phyloP scores from a whole-genome alignment of 2,329 filamentous ascomycete species.

The Fonsecaea monophora region DNA sequence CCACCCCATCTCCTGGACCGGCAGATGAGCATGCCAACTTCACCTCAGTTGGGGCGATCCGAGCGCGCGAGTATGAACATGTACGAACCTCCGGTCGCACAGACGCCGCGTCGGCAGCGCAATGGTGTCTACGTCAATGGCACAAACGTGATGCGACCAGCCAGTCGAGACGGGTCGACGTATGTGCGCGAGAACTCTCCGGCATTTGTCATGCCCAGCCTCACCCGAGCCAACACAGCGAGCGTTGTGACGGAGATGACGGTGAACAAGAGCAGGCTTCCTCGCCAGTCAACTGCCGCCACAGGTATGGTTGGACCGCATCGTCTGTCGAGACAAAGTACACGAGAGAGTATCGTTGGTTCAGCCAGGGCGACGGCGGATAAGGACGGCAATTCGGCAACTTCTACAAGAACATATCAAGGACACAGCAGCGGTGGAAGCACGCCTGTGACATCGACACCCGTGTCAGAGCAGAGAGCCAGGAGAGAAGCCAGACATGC shows the following conservation, averaged over 20 bases:
- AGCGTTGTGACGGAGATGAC: conserved; percentile 37
- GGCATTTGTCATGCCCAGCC: conserved; percentile 36
- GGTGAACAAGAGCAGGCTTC: conserved; percentile 38
- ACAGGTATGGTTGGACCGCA: conserved; percentile 29
- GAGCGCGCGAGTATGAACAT: conserved; percentile 39
- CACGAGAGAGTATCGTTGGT: conserved; percentile 38
- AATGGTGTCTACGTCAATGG: conserved; percentile 40
- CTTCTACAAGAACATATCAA: conserved; percentile 14
- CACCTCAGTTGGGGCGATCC: conserved; percentile 38
- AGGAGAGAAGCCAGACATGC: conserved; percentile 30
- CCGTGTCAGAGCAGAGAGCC: conserved; percentile 32
- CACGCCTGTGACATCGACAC: conserved; percentile 31
- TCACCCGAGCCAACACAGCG: conserved; percentile 37
- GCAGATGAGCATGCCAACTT: conserved; percentile 42
- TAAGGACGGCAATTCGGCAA: conserved; percentile 16
- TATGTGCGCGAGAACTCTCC: conserved; percentile 39
- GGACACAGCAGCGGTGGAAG: conserved; percentile 32
- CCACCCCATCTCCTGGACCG: conserved; percentile 44
- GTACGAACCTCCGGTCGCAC: conserved; percentile 36
- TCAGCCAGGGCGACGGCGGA: conserved; percentile 23
- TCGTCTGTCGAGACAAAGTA: conserved; percentile 38
- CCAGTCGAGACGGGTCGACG: conserved; percentile 39
- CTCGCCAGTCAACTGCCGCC: conserved; percentile 33
- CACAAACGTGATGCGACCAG: conserved; percentile 36
- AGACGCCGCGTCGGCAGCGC: conserved; percentile 39